Base-by-base conservation (phyloP, 2,329 filamentous ascomycete species). In the Stagonosporopsis rhizophila region DNA sequence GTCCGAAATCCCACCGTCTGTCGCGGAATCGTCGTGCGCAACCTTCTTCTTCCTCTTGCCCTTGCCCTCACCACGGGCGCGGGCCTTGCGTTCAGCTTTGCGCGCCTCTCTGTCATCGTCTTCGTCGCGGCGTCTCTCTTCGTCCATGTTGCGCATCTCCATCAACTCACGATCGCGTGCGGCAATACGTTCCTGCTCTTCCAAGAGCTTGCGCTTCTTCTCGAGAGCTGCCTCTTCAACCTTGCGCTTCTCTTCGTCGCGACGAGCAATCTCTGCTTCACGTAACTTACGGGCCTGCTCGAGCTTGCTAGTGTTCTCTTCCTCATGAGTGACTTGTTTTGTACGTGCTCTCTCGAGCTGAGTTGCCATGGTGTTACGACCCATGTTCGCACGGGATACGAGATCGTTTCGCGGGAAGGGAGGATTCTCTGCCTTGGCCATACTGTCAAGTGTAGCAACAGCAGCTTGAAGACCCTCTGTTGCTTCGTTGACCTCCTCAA, bases 331-430 rank as follows among this genome's bases (percentile, higher is more conserved):
- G 60, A 86, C 89, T 75, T 99, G 95, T 64, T 86, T 89, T 62
- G 91, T 88, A 44, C 94, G 86, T 4, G 91, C 89, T 68, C 92
- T 88, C 69, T 96, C 91, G 12, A 99, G 85, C 75, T 99, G 94
- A 68, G 91, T 92, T 62, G 91, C 89, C 79, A 96, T 91, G 1
- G 96, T 99, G 74, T 97, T 96, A 58, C 90, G 88, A 62, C 92
- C 93, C 95, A 99, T 99, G 81, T 91, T 96, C 39, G 95, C 94
- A 71, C 96, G 92, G 77, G 96, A 91, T 75, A 98, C 94, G 32
- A 99, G 86, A 66, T 97, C 92, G 58, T 89, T 85, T 67, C 91
- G 89, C 6, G 94, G 95, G 76, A 97, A 99, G 0, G 95, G 96
- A 4, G 95, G 86, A 58, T 83, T 83, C 52, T 87, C 86, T 32